Evolutionary conservation across 2,329 filamentous ascomycete genomes (phyloP).

Genomic region (Neopestalotiopsis clavispora): DNA sequence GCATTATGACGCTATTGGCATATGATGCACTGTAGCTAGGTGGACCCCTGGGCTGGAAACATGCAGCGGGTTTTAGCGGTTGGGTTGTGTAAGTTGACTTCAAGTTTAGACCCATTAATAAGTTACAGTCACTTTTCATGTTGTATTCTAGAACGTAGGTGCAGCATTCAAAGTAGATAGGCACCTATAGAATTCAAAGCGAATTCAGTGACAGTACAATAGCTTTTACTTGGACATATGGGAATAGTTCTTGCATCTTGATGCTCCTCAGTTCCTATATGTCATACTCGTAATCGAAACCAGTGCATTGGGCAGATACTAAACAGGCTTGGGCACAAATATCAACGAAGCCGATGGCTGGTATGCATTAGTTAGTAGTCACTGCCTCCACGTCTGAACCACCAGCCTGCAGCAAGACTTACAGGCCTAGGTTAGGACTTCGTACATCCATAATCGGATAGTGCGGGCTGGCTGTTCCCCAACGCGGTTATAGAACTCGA

Average conservation of each 20-base stretch:
- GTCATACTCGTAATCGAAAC: too few relatives aligned
- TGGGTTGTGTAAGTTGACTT: background rate
- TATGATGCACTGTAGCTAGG: background rate
- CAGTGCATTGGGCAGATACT: too few relatives aligned
- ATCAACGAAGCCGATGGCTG: background rate
- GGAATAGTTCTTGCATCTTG: too few relatives aligned
- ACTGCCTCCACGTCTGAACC: too few relatives aligned
- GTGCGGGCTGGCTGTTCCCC: background rate
- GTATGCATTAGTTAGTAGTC: background rate
- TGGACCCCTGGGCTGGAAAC: background rate
- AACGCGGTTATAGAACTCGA: background rate
- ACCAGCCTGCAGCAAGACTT: background rate
- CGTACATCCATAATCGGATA: background rate
- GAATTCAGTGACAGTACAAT: too few relatives aligned
- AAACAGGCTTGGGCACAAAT: too few relatives aligned
- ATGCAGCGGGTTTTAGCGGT: background rate
- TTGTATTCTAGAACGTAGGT: background rate
- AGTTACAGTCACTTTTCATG: background rate
- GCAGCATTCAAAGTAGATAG: too few relatives aligned
- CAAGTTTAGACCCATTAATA: background rate
- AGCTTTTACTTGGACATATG: too few relatives aligned
- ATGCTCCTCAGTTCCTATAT: too few relatives aligned
- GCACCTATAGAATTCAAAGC: too few relatives aligned
- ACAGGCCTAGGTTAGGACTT: background rate
- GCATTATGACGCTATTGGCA: conserved; percentile 7